A percentile compares a stretch with the other conserved stretches of the same genome.
Conservation (phyloP, 179 eudicot genomes). For the Silene coronaria region DNA sequence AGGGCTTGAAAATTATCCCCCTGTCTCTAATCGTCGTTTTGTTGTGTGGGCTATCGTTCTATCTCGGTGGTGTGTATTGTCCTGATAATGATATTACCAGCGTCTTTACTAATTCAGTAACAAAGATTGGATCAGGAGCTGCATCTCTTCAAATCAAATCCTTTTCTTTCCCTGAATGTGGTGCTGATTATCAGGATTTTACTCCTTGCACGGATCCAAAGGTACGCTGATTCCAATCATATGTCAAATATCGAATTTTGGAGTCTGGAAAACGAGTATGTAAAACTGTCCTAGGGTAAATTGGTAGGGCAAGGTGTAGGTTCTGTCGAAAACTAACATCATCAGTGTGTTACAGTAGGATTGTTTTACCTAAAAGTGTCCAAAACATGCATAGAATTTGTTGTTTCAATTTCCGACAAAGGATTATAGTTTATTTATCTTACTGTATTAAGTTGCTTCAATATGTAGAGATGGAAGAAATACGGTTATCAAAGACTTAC, state of each 20-base stretch:
- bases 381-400: too few relatives aligned
- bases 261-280: not conserved
- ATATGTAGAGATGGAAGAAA: conserved; percentile 77
- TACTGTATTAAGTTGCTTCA: conserved; percentile 1
- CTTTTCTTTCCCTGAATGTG: conserved; percentile 64
- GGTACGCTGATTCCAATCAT: conserved; percentile 24
- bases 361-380: too few relatives aligned
- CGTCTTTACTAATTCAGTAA: conserved; percentile 24
- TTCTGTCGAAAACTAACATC: too few relatives aligned
- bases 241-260: conserved; percentile 7
- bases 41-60: conserved; percentile 80
- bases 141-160: conserved; percentile 50
- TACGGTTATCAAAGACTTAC: conserved; percentile 59
- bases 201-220: conserved; percentile 97
- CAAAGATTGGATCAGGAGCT: conserved; percentile 23
- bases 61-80: conserved; percentile 84
- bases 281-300: too few relatives aligned
- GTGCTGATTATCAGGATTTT: conserved; percentile 62
- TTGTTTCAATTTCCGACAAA: too few relatives aligned
- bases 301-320: too few relatives aligned
- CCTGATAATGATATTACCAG: conserved; percentile 41
- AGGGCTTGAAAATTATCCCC: conserved; percentile 45
- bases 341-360: too few relatives aligned
- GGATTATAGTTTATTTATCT: not conserved
- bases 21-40: conserved; percentile 42